Evolutionary conservation across 139 green algal species (phyloP).

Genomic region (Chlamydomonas urium): DNA sequence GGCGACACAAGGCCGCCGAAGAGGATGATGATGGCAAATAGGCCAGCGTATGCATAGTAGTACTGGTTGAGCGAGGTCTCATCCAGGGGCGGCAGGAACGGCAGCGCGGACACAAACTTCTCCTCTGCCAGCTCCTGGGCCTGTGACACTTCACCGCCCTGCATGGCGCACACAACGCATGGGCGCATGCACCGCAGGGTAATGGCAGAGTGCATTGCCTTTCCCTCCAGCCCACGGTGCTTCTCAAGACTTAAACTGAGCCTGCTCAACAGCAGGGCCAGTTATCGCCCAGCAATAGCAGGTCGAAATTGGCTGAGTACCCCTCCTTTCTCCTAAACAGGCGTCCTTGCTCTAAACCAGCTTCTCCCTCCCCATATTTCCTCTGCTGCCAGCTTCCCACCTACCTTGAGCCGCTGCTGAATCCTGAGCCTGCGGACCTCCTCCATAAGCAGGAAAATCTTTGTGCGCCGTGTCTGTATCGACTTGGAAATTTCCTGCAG

Average conservation of each 20-base stretch:
- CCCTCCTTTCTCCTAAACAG: neutral
- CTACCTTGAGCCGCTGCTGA: slow-evolving; percentile 84
- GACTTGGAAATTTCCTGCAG: slow-evolving; percentile 72
- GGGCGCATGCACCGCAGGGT: too few species aligned
- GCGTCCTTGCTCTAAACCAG: neutral
- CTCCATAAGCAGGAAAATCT: slow-evolving; percentile 97
- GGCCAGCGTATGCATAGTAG: slow-evolving; percentile 65
- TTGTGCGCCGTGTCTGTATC: slow-evolving; percentile 75
- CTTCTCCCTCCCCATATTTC: neutral
- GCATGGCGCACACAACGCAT: neutral
- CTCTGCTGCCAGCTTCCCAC: neutral
- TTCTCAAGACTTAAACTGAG: neutral
- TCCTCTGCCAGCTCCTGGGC: slow-evolving; percentile 52
- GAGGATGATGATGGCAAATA: slow-evolving; percentile 76
- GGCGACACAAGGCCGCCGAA: slow-evolving; percentile 93
- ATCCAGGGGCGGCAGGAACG: slow-evolving; percentile 85
- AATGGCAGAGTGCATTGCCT: neutral
- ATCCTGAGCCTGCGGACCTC: slow-evolving; percentile 93
- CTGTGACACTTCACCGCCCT: neutral
- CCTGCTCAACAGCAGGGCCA: neutral
- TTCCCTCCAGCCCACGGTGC: neutral
- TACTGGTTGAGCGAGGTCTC: slow-evolving; percentile 84
- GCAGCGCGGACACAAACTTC: slow-evolving; percentile 68
- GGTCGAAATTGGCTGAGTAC: neutral
- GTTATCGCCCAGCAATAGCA: neutral